phyloP scores from a whole-genome alignment of 768 basidiomycete species.

The Trametopsis cervina region DNA sequence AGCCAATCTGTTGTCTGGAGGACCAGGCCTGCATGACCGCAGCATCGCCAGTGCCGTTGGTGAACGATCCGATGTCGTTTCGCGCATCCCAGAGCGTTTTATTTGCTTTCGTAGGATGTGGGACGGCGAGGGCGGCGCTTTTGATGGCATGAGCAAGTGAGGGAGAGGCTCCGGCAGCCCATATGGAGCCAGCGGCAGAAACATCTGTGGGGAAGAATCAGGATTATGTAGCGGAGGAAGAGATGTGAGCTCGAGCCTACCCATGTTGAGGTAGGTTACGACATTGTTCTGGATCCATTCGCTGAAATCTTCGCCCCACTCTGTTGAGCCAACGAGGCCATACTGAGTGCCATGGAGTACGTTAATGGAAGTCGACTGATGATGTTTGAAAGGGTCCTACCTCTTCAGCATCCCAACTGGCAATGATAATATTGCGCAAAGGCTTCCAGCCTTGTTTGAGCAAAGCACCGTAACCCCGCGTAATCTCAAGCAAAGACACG shows the following conservation, averaged over 20 bases:
- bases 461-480: constrained; percentile 67
- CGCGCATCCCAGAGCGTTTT: constrained; percentile 77
- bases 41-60: constrained; percentile 14
- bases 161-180: constrained; percentile 58
- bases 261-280: constrained; percentile 85
- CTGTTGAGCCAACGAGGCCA: constrained; percentile 80
- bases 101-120: constrained; percentile 60
- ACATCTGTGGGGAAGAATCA: constrained; percentile 37
- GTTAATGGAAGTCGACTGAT: too few relatives aligned
- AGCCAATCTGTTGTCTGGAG: constrained; percentile 20
- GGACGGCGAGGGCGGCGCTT: constrained; percentile 56
- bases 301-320: constrained; percentile 90
- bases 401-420: constrained; percentile 79
- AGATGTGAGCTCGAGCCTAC: constrained; percentile 19
- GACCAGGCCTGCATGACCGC: constrained; percentile 33
- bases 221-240: constrained; percentile 1
- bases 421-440: constrained; percentile 66
- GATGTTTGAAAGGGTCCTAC: too few relatives aligned
- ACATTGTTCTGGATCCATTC: constrained; percentile 74
- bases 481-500: constrained; percentile 67
- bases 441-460: constrained; percentile 78
- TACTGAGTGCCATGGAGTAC: constrained; percentile 28
- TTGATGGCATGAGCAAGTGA: constrained; percentile 75
- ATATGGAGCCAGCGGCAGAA: constrained; percentile 57
- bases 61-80: constrained; percentile 46